A percentile compares a stretch with the other conserved stretches of the same genome.
Evolutionary conservation across 2,329 filamentous ascomycete genomes (phyloP).

Genomic region (Microascus cirrosus): DNA sequence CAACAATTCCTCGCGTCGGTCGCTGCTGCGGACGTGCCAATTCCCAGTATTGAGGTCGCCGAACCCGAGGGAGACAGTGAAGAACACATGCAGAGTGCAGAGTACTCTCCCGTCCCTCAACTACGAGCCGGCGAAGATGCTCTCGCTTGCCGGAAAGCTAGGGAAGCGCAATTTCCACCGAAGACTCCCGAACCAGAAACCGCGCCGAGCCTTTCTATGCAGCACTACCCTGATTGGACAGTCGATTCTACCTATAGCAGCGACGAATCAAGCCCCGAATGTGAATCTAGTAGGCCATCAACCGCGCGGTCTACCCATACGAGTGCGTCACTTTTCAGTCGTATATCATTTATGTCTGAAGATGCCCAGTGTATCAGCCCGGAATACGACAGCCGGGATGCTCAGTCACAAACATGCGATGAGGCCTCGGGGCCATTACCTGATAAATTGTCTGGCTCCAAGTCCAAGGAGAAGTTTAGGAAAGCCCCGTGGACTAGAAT

Average conservation of each 20-base stretch:
- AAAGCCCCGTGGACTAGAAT: constrained; percentile 52
- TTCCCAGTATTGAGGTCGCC: constrained; percentile 53
- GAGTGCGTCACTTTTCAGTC: constrained; percentile 44
- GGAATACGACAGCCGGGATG: constrained; percentile 16
- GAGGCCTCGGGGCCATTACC: not conserved
- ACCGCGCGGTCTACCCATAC: constrained; percentile 50
- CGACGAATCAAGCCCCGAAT: constrained; percentile 47
- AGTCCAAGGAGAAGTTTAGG: constrained; percentile 20
- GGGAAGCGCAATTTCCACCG: constrained; percentile 36
- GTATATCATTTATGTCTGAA: constrained; percentile 43
- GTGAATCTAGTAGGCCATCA: constrained; percentile 47
- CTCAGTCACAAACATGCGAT: not conserved
- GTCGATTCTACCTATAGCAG: constrained; percentile 44
- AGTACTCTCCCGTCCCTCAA: constrained; percentile 19
- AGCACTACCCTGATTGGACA: constrained; percentile 47
- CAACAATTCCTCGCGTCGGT: constrained; percentile 58
- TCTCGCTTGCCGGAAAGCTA: constrained; percentile 18
- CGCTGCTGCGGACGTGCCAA: constrained; percentile 51
- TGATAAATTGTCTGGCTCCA: not conserved
- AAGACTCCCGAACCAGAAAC: constrained; percentile 45
- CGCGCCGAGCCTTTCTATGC: constrained; percentile 29
- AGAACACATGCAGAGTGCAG: constrained; percentile 22
- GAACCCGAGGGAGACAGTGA: constrained; percentile 34
- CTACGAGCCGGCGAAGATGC: constrained; percentile 20
- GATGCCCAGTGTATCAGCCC: constrained; percentile 42